phyloP scores from a whole-genome alignment of 257 asterid species.

The Jacaranda copaia region DNA sequence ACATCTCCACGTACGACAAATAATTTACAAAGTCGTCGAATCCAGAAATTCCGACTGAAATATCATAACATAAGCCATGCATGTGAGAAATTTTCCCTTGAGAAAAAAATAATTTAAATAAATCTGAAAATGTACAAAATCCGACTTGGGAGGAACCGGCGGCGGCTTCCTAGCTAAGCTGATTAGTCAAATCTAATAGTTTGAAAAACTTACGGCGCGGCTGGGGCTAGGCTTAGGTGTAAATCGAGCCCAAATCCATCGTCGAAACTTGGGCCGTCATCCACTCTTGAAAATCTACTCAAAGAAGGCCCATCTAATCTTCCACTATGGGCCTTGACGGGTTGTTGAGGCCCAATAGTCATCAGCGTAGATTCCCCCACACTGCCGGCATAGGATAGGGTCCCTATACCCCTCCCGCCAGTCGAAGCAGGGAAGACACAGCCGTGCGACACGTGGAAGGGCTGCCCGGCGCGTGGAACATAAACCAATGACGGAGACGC shows the following conservation, averaged over 20 bases:
- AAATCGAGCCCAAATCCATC: constrained; percentile 81
- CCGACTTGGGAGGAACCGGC: constrained; percentile 30
- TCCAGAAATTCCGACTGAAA: constrained; percentile 19
- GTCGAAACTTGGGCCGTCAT: constrained; percentile 65
- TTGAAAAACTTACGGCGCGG: constrained; percentile 54
- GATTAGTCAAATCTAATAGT: constrained; percentile 28
- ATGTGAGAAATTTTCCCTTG: constrained; percentile 27
- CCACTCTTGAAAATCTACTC: constrained; percentile 70
- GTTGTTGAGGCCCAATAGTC: constrained; percentile 57
- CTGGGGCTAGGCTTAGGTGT: constrained; percentile 85
- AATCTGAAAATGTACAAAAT: constrained; percentile 59
- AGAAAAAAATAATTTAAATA: constrained; percentile 42
- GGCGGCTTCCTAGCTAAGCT: constrained; percentile 25
- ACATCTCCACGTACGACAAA: neutral
- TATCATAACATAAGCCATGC: neutral
- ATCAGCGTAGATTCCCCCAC: constrained; percentile 56
- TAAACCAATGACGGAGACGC: constrained; percentile 73
- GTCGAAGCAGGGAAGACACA: constrained; percentile 55
- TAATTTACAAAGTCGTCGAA: constrained; percentile 33
- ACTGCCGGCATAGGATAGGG: constrained; percentile 50
- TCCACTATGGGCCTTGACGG: constrained; percentile 66
- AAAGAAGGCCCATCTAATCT: constrained; percentile 77
- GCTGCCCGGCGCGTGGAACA: constrained; percentile 70
- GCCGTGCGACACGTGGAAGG: constrained; percentile 71
- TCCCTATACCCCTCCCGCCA: constrained; percentile 54